A percentile compares a stretch with the other conserved stretches of the same genome.
phyloP scores from a whole-genome alignment of 768 basidiomycete genomes.

The Podaxis sp. region DNA sequence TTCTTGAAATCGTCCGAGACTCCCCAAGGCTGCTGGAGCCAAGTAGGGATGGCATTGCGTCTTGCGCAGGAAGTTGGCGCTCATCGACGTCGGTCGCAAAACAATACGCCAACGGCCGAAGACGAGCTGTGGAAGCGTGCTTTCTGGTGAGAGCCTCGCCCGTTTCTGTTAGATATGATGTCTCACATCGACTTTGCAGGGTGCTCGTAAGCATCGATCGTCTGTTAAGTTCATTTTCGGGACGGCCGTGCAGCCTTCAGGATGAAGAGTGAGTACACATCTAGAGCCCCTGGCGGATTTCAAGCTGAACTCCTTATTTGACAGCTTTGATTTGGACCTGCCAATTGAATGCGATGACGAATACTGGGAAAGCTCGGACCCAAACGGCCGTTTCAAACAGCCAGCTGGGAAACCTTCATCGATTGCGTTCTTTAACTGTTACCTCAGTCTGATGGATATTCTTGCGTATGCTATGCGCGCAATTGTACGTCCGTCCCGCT shows the following conservation, averaged over 20 bases:
- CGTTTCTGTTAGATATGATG: neutral
- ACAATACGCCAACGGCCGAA: conserved; percentile 41
- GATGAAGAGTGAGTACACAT: conserved; percentile 64
- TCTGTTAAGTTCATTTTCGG: conserved; percentile 46
- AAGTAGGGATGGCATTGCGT: conserved; percentile 66
- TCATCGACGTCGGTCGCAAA: conserved; percentile 43
- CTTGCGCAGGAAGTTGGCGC: conserved; percentile 75
- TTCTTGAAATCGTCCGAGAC: conserved; percentile 48
- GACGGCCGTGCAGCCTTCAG: conserved; percentile 69
- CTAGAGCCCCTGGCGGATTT: neutral
- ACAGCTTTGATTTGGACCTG: conserved; percentile 70
- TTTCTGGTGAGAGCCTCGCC: conserved; percentile 43
- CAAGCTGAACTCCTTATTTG: neutral
- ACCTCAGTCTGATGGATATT: conserved; percentile 58
- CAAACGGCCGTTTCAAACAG: conserved; percentile 46
- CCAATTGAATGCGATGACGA: conserved; percentile 65
- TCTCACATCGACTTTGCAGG: conserved; percentile 29
- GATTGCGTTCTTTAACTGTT: conserved; percentile 55
- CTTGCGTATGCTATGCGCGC: conserved; percentile 57
- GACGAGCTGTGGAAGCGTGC: conserved; percentile 75
- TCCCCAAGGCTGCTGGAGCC: conserved; percentile 59
- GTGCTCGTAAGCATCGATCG: conserved; percentile 49
- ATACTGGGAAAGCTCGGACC: conserved; percentile 56
- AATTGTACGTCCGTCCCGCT: conserved; percentile 39
- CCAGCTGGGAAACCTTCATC: conserved; percentile 55